Conservation (phyloP, 1,139 yeast genomes). For the Candida pseudoviswanathii region DNA sequence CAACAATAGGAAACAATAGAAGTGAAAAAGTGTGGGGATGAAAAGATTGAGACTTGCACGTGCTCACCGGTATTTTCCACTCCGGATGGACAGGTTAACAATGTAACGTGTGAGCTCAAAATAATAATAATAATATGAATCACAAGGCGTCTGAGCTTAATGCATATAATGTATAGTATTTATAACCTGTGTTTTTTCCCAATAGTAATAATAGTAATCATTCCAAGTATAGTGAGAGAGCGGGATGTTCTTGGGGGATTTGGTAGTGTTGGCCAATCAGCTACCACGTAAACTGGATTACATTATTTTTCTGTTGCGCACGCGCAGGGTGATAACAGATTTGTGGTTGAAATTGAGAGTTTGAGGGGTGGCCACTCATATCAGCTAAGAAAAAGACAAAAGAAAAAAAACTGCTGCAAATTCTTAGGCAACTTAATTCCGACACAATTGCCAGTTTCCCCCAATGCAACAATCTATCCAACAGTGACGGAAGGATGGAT, state of each 20-base stretch:
- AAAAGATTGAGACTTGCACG: no score
- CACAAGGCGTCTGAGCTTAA: background rate
- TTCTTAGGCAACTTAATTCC: background rate
- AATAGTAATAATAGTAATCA: background rate
- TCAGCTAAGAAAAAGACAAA: background rate
- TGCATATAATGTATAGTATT: background rate
- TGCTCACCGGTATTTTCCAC: no score
- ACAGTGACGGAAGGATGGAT: no score
- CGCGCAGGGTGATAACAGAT: background rate
- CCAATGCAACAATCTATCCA: no score
- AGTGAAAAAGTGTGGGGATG: no score
- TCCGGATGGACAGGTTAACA: no score
- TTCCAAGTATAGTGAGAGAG: background rate
- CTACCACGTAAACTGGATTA: background rate
- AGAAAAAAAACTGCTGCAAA: background rate
- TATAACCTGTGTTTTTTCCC: background rate
- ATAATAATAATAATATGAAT: background rate
- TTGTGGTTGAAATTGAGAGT: no score
- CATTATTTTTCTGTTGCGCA: background rate
- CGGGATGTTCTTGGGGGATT: no score
- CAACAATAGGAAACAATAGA: no score
- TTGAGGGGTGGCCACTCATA: background rate
- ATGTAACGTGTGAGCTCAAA: background rate
- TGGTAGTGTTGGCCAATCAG: background rate
- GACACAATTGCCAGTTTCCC: no score